Base-by-base conservation (phyloP, 306 rosid genomes). In the Astragalus membranaceus region DNA sequence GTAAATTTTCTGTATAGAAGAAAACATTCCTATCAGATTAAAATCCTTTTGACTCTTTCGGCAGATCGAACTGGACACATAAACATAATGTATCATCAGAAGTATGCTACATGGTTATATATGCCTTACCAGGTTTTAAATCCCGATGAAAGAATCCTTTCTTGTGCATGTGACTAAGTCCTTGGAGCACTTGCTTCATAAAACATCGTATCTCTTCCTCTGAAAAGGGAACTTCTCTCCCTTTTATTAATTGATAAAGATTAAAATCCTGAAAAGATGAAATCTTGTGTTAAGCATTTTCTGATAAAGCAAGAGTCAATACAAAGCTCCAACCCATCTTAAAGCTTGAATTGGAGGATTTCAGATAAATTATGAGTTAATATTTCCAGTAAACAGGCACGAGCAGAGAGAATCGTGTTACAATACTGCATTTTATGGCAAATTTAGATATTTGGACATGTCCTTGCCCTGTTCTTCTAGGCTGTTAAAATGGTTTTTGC, bases 141-240 rank as follows among this genome's bases (percentile, higher is more conserved):
- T 90, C 96, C 73, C 95, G 80, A 70, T 90, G 96, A 82, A 90
- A 90, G 79, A 79, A 90, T 79, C 92, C 85, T 78, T 20, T 86
- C 72, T 72, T 88, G 81, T 90, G 95, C 79, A 90, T 80, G 76
- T 90, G 88, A 83, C 75, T 68, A 32, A 90, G 90, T 67, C 96
- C 96, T 47, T 74, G 81, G 42, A 90, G 78, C 67, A 90, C 67
- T 81, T 90, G 96, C 51, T 81, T 78, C 88, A 90, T 83, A 56
- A 88, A 81, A 82, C 84, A 64, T 55, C 84, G 86, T 71, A 90
- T 86, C 81, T 84, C 95, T 43, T 86, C 87, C 78, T 88, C 95
- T 37, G 88, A 75, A 81, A 88, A 90, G 70, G 88, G 88, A 59
- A 68, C 81, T 57, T 84, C 74, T 68, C 83, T 85, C 74, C 86